Evolutionary conservation across 2,329 filamentous ascomycete species (phyloP).

Genomic region (Talaromyces sp.): DNA sequence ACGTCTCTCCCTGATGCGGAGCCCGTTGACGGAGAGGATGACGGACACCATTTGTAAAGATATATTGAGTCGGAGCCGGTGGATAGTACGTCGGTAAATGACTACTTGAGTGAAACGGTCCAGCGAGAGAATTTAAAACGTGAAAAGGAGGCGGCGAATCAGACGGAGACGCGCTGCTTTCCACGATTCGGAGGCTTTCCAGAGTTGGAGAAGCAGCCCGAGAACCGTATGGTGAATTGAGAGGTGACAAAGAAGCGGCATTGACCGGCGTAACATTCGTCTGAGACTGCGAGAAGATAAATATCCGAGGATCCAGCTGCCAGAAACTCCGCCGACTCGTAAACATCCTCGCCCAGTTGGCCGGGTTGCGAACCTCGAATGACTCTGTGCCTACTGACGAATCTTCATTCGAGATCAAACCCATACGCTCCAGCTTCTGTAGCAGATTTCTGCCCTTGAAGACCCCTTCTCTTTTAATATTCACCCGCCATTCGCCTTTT

Average conservation of each 20-base stretch:
- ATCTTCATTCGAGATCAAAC: slow-evolving; percentile 72
- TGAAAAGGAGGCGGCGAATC: slow-evolving; percentile 31
- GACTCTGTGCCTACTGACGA: slow-evolving; percentile 66
- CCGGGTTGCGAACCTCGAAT: slow-evolving; percentile 58
- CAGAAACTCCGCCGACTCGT: slow-evolving; percentile 79
- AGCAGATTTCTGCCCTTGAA: slow-evolving; percentile 78
- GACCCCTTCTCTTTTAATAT: slow-evolving; percentile 82
- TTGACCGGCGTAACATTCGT: slow-evolving; percentile 28
- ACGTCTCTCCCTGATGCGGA: slow-evolving; percentile 81
- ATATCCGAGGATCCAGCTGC: slow-evolving; percentile 84
- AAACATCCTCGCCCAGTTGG: slow-evolving; percentile 77
- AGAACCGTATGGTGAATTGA: slow-evolving; percentile 49
- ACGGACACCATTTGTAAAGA: slow-evolving; percentile 70
- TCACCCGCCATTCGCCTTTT: slow-evolving; percentile 80
- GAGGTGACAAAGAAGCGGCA: slow-evolving; percentile 39
- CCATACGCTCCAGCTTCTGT: slow-evolving; percentile 91
- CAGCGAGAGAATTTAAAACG: slow-evolving; percentile 39
- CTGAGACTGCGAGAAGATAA: slow-evolving; percentile 79
- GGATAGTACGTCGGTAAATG: slow-evolving; percentile 91
- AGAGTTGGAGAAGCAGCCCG: slow-evolving; percentile 51
- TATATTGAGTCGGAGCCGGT: slow-evolving; percentile 76
- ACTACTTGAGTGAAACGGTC: slow-evolving; percentile 76
- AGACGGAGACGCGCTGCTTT: slow-evolving; percentile 17
- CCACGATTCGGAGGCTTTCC: slow-evolving; percentile 23
- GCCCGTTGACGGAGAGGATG: slow-evolving; percentile 88